Percentiles rank a stretch among this genome's conserved stretches.
Conservation (phyloP, 768 basidiomycete species). For the Boletales sp. region DNA sequence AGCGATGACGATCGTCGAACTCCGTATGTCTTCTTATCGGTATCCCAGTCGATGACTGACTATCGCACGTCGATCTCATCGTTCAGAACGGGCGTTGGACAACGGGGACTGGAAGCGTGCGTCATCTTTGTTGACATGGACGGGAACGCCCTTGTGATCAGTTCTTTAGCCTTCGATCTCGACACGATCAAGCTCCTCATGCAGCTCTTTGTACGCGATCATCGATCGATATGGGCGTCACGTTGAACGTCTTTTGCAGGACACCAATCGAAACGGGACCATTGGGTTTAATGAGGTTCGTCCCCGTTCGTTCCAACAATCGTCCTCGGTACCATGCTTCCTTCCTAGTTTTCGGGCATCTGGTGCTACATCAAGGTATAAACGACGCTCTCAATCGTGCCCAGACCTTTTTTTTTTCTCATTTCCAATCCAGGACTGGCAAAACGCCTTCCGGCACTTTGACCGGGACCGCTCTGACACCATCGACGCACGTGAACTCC, state of each 20-base stretch:
- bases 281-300: constrained; percentile 76
- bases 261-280: constrained; percentile 71
- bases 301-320: not conserved
- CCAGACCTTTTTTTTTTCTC: too few species aligned
- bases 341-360: constrained; percentile 57
- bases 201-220: constrained; percentile 62
- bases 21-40: constrained; percentile 46
- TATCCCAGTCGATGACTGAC: not conserved
- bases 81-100: constrained; percentile 44
- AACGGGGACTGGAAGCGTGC: constrained; percentile 76
- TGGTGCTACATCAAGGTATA: constrained; percentile 77
- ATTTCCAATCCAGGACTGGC: constrained; percentile 58
- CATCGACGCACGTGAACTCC: constrained; percentile 69
- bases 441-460: constrained; percentile 78
- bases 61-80: not conserved
- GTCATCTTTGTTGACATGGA: constrained; percentile 23
- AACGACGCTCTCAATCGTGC: too few species aligned
- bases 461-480: constrained; percentile 81
- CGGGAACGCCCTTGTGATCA: not conserved
- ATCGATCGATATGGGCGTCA: not conserved
- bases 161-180: constrained; percentile 64
- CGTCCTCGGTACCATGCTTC: not conserved
- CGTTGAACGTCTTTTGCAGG: constrained; percentile 31
- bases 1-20: constrained; percentile 58
- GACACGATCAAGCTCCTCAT: constrained; percentile 86